Percentiles rank a stretch among this genome's conserved stretches.
phyloP scores from a whole-genome alignment of 2,329 filamentous ascomycete genomes.

The Phialophora chinensis region DNA sequence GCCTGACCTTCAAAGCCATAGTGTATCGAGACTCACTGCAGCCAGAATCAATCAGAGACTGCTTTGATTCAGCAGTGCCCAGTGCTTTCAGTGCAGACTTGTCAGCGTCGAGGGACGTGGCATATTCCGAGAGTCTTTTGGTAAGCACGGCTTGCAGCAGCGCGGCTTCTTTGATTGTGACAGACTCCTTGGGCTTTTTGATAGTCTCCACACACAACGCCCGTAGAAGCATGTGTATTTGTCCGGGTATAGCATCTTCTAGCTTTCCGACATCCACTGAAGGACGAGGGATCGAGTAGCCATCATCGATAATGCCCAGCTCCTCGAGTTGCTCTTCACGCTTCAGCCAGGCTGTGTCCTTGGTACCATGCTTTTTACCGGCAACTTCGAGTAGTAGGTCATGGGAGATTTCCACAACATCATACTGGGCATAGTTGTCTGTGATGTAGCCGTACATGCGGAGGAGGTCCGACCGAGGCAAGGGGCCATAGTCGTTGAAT shows the following conservation, averaged over 20 bases:
- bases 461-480: constrained; percentile 81
- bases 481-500: constrained; percentile 86
- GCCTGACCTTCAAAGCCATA: constrained; percentile 71
- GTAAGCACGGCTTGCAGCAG: constrained; percentile 39
- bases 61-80: constrained; percentile 9
- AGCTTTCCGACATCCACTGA: constrained; percentile 39
- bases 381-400: constrained; percentile 58
- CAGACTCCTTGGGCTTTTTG: constrained; percentile 25
- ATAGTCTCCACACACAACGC: constrained; percentile 38
- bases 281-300: constrained; percentile 65
- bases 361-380: constrained; percentile 42
- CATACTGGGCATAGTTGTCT: constrained; percentile 74
- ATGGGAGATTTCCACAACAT: constrained; percentile 80
- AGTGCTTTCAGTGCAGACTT: constrained; percentile 47
- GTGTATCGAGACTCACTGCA: constrained; percentile 47
- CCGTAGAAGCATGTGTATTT: constrained; percentile 49
- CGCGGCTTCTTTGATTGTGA: constrained; percentile 35
- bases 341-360: constrained; percentile 44
- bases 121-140: constrained; percentile 55
- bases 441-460: constrained; percentile 89
- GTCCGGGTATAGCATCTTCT: constrained; percentile 47
- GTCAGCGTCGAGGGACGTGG: constrained; percentile 61
- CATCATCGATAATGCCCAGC: constrained; percentile 70
- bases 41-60: constrained; percentile 40
- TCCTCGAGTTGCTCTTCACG: constrained; percentile 62